Evolutionary conservation across 2,329 filamentous ascomycete species (phyloP), one percentile per base, ranked within the genome.

Genomic region (Phialemoniopsis sp.): DNA sequence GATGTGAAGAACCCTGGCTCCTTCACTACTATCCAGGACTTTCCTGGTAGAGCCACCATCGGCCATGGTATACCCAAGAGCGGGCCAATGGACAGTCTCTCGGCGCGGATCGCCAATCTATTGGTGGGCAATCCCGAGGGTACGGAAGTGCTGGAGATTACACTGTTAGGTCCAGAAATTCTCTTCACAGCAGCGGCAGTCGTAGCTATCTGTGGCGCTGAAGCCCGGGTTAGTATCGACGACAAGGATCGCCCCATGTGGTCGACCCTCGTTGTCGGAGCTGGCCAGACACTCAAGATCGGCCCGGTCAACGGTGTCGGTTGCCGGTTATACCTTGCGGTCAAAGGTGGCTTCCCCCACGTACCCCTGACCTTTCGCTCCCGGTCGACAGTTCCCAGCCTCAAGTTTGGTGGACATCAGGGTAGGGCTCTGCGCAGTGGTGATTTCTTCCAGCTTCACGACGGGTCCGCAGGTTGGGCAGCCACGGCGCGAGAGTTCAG

Each of bases 51-150:
- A n/a, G 69, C 73, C 4, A 66, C 64, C 0, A 64, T 79, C 3
- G 77, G 77, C 2, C 70, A 72, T 49, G 79, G 78, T 7, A 74
- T 83, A 36, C 72, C 73, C 5, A 73, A 78, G 26, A 67, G 69
- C 4, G 79, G 80, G 0, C 76, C 80, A 0, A 82, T 82, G 78
- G 79, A 82, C 49, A 63, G 68, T 1, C 51, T 82, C 14, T 67
- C 74, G 2, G 72, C 76, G 34, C 69, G 70, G 17, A 63, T 80
- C 19, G 78, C 75, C 3, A 85, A 84, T 45, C 59, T 73, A 15
- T 62, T 84, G 2, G 78, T 76, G 0, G 78, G 77, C 1, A 83
- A 84, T 38, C 47, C 64, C 0, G 51, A 63, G 1, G 66, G 64
- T 0, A 66, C 58, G 4, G 80, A 80, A 52, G 68, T 66, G 0